phyloP scores from a whole-genome alignment of 1,284 basidiomycete genomes.

The Cutaneotrichosporon cyanovorans region DNA sequence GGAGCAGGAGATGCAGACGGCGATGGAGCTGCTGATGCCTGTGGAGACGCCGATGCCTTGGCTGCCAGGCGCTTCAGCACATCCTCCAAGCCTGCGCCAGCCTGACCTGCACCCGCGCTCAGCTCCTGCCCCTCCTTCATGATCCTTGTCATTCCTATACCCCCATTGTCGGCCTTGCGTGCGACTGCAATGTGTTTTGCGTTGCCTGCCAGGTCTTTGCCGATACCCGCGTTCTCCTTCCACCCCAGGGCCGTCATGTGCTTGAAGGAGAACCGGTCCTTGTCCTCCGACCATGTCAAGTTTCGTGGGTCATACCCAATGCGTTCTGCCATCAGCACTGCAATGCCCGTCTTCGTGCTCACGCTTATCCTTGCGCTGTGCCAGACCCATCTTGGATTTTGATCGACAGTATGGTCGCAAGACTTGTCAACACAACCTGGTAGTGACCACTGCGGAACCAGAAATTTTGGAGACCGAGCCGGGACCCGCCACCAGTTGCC shows the following conservation, averaged over 20 bases:
- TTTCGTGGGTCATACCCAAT: constrained; percentile 47
- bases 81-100: constrained; percentile 42
- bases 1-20: constrained; percentile 12
- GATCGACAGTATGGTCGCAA: constrained; percentile 1
- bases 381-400: constrained; percentile 40
- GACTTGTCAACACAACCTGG: constrained; percentile 3
- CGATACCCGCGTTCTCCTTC: constrained; percentile 39
- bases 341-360: constrained; percentile 3
- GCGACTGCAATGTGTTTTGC: constrained; percentile 45
- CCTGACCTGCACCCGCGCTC: constrained; percentile 39
- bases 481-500: constrained; percentile 8
- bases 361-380: constrained; percentile 46
- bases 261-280: constrained; percentile 44
- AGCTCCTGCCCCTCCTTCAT: constrained; percentile 42
- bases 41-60: constrained; percentile 14
- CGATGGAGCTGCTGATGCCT: constrained; percentile 14
- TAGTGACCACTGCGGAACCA: constrained; percentile 14
- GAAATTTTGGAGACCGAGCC: constrained; percentile 16
- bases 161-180: constrained; percentile 43
- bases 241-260: constrained; percentile 46
- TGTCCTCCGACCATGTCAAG: constrained; percentile 46
- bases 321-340: constrained; percentile 25
- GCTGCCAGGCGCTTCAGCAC: constrained; percentile 38
- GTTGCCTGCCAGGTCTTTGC: constrained; percentile 35
- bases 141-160: constrained; percentile 45